Conservation (phyloP, 805 yeast genomes). For the Candida coquimbonensis region DNA sequence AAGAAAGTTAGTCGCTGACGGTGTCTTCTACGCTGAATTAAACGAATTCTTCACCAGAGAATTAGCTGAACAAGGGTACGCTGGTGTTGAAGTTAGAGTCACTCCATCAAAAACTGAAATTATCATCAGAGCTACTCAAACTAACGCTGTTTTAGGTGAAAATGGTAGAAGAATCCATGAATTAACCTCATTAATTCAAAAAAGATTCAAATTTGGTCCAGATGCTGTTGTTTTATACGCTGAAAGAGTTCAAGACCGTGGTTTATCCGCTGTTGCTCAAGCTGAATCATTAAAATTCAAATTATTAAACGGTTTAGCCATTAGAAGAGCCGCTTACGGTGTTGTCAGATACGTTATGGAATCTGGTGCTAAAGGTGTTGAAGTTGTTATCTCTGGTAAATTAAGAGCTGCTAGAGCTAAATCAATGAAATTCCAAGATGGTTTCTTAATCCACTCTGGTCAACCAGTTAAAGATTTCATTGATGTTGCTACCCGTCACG, state of each 20-base stretch:
- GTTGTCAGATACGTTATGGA: conserved; percentile 99
- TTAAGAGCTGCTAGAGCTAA: conserved; percentile 99
- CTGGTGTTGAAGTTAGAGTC: conserved; percentile 99
- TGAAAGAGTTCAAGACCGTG: conserved; percentile 99
- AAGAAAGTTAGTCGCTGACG: conserved; percentile 99
- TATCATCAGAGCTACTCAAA: conserved; percentile 98
- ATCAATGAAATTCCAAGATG: conserved; percentile 99
- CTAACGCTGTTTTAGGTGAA: conserved; percentile 98
- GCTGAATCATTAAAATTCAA: conserved; percentile 98
- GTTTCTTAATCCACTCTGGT: conserved; percentile 99
- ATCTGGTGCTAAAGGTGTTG: conserved; percentile 99
- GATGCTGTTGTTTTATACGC: conserved; percentile 93
- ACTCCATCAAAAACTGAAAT: conserved; percentile 98
- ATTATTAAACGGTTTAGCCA: conserved; percentile 96
- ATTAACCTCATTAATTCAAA: conserved; percentile 93
- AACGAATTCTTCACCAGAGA: conserved; percentile 99
- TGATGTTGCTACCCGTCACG: conserved; percentile 99
- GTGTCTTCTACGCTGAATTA: conserved; percentile 99
- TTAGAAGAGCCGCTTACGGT: conserved; percentile 99
- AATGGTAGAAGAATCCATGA: conserved; percentile 99
- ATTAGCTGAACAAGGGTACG: conserved; percentile 99
- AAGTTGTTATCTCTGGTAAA: conserved; percentile 99
- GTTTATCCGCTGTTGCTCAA: conserved; percentile 99
- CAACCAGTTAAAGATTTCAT: conserved; percentile 99
- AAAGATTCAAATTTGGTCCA: conserved; percentile 96